Evolutionary conservation across 176 grass and related monocot species (phyloP).

Genomic region (Oryza longistaminata): DNA sequence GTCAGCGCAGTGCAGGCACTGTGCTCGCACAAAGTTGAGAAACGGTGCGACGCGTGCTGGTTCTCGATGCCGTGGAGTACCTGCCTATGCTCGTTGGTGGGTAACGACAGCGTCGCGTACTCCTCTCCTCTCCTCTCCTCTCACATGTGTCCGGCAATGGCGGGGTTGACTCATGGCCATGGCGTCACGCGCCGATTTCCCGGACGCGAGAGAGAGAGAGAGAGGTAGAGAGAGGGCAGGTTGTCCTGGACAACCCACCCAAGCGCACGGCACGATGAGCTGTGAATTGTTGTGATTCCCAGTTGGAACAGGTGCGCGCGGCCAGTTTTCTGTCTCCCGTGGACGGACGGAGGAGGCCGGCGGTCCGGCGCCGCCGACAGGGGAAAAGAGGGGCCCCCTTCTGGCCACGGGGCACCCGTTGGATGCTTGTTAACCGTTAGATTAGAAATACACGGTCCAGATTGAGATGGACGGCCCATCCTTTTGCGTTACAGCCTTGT

Average conservation of each 20-base stretch:
- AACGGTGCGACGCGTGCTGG: constrained; percentile 3
- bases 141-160: not conserved
- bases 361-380: not conserved
- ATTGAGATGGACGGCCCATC: not conserved
- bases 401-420: too few relatives aligned
- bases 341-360: not conserved
- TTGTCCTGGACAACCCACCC: too few relatives aligned
- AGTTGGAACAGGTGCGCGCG: too few relatives aligned
- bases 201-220: not conserved
- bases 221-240: not conserved
- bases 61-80: not conserved
- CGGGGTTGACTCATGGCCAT: not conserved
- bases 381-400: too few relatives aligned
- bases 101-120: not conserved
- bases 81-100: not conserved
- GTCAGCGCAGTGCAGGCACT: not conserved
- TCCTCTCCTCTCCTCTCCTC: constrained; percentile 2
- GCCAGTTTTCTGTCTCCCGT: not conserved
- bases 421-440: too few relatives aligned
- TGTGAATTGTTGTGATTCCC: too few relatives aligned
- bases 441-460: too few relatives aligned
- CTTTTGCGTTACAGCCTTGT: not conserved
- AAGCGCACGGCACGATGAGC: not conserved
- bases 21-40: not conserved
- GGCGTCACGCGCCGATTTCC: not conserved